These are phyloP conservation scores for Penicillium coprophilum DNA, from an alignment of 495 filamentous ascomycete genomes.

Conservation along the genomic window DNA sequence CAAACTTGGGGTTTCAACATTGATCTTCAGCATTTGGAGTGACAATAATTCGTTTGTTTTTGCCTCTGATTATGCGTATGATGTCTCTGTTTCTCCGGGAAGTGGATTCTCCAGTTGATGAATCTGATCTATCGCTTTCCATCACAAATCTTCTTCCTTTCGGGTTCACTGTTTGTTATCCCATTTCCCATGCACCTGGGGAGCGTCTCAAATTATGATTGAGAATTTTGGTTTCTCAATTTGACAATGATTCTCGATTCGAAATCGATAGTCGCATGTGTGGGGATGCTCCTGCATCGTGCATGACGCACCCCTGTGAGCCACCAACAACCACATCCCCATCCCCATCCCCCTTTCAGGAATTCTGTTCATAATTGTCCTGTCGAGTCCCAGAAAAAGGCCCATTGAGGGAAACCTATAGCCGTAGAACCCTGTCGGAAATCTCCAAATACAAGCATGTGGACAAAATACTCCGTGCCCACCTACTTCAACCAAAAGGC, in stretches of 20 bases:
- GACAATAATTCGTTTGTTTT: not conserved
- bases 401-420: not conserved
- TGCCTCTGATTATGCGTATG: slow-evolving; percentile 1
- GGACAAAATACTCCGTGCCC: not conserved
- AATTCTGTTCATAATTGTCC: not conserved
- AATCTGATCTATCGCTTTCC: slow-evolving; percentile 3
- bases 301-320: slow-evolving; percentile 9
- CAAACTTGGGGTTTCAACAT: not conserved
- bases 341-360: not conserved
- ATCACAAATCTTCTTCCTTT: not conserved
- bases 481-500: not conserved
- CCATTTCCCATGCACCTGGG: not conserved
- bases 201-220: not conserved
- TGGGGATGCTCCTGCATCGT: slow-evolving; percentile 9
- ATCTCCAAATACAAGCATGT: not conserved
- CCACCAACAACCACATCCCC: slow-evolving; percentile 1
- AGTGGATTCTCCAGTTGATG: not conserved
- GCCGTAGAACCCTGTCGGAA: not conserved
- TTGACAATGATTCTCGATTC: not conserved
- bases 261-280: not conserved
- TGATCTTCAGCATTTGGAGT: not conserved
- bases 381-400: not conserved
- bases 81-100: not conserved
- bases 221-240: not conserved
- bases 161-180: not conserved